phyloP scores from a whole-genome alignment of 352 stramenopile genomes.

The Blastocystis sp. region DNA sequence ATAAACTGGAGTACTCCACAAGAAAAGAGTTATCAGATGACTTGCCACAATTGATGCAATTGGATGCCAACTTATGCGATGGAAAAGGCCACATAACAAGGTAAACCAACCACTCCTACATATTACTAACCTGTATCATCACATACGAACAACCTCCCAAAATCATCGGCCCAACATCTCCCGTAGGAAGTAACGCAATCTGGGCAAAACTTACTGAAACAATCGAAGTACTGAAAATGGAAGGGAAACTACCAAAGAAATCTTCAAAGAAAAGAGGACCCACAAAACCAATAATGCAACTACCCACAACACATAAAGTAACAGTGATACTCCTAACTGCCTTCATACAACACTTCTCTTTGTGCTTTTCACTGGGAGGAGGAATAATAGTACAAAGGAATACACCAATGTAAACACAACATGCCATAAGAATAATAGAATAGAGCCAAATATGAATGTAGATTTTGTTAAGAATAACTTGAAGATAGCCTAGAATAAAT shows the following conservation, averaged over 20 bases:
- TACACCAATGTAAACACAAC: neutral
- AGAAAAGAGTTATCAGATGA: neutral
- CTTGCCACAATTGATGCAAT: neutral
- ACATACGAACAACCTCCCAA: neutral
- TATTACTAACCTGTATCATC: neutral
- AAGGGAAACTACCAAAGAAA: neutral
- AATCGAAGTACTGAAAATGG: neutral
- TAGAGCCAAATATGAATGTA: neutral
- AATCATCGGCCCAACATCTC: neutral
- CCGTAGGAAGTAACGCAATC: neutral
- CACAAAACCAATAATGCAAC: neutral
- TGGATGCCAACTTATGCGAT: neutral
- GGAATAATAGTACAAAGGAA: neutral
- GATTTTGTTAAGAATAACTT: neutral
- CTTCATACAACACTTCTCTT: constrained; percentile 13
- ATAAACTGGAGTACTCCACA: neutral
- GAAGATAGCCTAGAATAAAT: neutral
- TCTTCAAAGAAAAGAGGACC: neutral
- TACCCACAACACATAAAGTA: neutral
- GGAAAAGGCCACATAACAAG: neutral
- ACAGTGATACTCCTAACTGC: neutral
- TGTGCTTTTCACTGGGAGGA: neutral
- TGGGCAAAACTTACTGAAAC: neutral
- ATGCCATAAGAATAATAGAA: neutral
- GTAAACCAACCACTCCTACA: neutral